Conservation (phyloP, 768 basidiomycete species). For the Austroboletus eburneus region DNA sequence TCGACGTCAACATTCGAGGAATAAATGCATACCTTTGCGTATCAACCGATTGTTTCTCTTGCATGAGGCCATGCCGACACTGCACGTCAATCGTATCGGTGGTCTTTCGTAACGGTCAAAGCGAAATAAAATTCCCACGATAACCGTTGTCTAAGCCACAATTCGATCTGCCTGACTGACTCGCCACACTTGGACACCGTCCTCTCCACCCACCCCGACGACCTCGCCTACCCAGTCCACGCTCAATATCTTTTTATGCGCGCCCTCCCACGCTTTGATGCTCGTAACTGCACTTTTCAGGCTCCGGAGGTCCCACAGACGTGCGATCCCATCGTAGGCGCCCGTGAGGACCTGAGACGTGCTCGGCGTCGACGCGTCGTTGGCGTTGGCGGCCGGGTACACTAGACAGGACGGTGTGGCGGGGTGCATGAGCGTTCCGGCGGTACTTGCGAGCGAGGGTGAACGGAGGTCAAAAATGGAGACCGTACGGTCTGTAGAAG, state of each 20-base stretch:
- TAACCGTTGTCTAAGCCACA: too few species aligned
- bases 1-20: too few species aligned
- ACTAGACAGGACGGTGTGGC: conserved; percentile 66
- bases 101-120: too few species aligned
- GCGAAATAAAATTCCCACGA: too few species aligned
- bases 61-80: too few species aligned
- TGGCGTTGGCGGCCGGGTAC: conserved; percentile 9
- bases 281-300: conserved; percentile 58
- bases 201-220: conserved; percentile 59
- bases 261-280: conserved; percentile 57
- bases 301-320: conserved; percentile 78
- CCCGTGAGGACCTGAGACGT: conserved; percentile 61
- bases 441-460: conserved; percentile 33
- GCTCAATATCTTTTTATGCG: conserved; percentile 49
- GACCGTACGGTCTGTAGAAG: conserved; percentile 73
- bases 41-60: too few species aligned
- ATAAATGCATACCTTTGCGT: too few species aligned
- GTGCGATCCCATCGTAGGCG: conserved; percentile 71
- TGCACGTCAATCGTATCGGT: too few species aligned
- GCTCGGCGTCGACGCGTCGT: not conserved
- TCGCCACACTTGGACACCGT: conserved; percentile 63
- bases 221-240: conserved; percentile 57
- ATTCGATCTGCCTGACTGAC: conserved; percentile 31
- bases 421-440: conserved; percentile 51
- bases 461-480: conserved; percentile 66